A percentile compares a stretch with the other conserved stretches of the same genome.
Evolutionary conservation across 208 protist species (phyloP).

Genomic region (Wallacemonas collosoma): DNA sequence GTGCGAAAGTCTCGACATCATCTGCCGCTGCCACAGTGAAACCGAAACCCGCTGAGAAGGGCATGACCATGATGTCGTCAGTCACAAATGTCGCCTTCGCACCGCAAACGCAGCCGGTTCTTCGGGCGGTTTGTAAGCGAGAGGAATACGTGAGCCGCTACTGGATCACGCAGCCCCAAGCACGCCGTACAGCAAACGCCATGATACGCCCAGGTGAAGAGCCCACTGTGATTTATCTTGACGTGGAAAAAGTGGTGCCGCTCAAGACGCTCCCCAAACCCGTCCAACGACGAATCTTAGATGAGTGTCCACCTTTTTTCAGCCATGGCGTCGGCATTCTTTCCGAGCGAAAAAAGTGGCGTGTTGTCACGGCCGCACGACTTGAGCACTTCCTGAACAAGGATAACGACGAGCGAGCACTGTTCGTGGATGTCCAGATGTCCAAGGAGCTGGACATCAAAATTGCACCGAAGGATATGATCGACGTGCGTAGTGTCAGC

Average conservation of each 20-base stretch:
- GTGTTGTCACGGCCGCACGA: conserved; percentile 72
- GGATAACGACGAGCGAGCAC: conserved; percentile 68
- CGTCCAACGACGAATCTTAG: conserved; percentile 70
- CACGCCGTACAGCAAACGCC: conserved; percentile 71
- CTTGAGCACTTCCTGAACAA: conserved; percentile 72
- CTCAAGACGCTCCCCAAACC: conserved; percentile 53
- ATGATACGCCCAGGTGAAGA: conserved; percentile 65
- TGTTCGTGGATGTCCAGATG: conserved; percentile 77
- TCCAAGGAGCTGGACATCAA: conserved; percentile 52
- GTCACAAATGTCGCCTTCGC: conserved; percentile 82
- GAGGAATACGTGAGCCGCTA: conserved; percentile 62
- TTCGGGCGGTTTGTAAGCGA: conserved; percentile 41
- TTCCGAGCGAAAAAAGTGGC: conserved; percentile 84
- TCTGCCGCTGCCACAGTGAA: neutral
- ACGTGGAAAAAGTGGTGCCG: conserved; percentile 81
- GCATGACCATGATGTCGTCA: conserved; percentile 67
- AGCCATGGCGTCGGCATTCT: conserved; percentile 88
- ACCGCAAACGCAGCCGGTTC: conserved; percentile 41
- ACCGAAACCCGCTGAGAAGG: conserved; percentile 19
- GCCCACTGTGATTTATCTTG: conserved; percentile 67
- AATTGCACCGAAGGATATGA: conserved; percentile 51
- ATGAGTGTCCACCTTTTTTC: conserved; percentile 89
- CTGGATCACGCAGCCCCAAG: conserved; percentile 84
- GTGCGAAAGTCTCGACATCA: neutral
- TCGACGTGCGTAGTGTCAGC: conserved; percentile 78